Percentiles rank a stretch among this genome's conserved stretches.
These are phyloP conservation scores for Galerina marginata DNA, from an alignment of 768 basidiomycete genomes.

Conservation along the genomic window DNA sequence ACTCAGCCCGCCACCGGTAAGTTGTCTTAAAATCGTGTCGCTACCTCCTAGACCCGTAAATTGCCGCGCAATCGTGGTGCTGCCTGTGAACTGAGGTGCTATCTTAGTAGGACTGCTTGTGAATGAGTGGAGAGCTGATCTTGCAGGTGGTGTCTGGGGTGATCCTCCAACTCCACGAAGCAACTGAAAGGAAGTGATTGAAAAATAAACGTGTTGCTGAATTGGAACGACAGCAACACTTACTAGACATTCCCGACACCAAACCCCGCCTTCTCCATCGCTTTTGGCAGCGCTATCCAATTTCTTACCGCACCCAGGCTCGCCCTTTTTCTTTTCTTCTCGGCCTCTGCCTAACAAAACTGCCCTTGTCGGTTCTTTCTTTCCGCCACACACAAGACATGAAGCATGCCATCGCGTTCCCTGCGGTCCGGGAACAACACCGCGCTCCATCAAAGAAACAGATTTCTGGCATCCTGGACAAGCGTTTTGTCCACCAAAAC, in stretches of 20 bases:
- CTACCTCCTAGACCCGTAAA: constrained; percentile 66
- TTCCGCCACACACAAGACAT: constrained; percentile 85
- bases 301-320: constrained; percentile 82
- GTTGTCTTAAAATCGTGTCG: constrained; percentile 51
- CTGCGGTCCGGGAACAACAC: constrained; percentile 85
- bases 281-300: constrained; percentile 83
- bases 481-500: constrained; percentile 62
- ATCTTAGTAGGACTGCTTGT: constrained; percentile 48
- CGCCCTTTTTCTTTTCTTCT: constrained; percentile 56
- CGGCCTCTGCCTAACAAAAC: constrained; percentile 43
- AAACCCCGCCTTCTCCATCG: constrained; percentile 70
- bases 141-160: constrained; percentile 58
- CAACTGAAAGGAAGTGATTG: constrained; percentile 43
- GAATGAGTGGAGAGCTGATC: constrained; percentile 52
- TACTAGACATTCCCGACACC: constrained; percentile 87
- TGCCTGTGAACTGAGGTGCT: constrained; percentile 66
- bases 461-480: constrained; percentile 79
- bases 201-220: background rate
- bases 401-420: constrained; percentile 80
- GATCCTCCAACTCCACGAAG: constrained; percentile 56
- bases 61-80: constrained; percentile 75
- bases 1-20: constrained; percentile 71
- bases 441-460: constrained; percentile 84
- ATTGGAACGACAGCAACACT: constrained; percentile 27
- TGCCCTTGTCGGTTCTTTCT: constrained; percentile 47